A percentile compares a stretch with the other conserved stretches of the same genome.
These are phyloP conservation scores for Glomus cerebriforme DNA, from an alignment of 192 early-diverging fungal species.

Conservation along the genomic window DNA sequence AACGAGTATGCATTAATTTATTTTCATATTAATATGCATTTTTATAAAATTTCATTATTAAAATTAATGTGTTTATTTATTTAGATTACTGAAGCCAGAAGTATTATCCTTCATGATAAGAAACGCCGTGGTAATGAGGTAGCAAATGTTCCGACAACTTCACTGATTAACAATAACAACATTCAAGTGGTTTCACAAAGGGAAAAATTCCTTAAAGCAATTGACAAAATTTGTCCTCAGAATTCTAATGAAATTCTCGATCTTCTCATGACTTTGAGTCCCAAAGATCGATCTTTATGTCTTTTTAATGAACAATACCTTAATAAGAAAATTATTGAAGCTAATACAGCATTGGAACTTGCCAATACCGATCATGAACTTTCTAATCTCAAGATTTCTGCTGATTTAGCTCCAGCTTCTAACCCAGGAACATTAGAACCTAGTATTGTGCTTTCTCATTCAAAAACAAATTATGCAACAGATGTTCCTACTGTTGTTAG, in stretches of 20 bases:
- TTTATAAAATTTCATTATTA: neutral
- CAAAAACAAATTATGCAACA: neutral
- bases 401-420: conserved; percentile 9
- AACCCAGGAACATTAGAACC: conserved; percentile 4
- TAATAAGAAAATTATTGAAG: conserved; percentile 39
- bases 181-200: conserved; percentile 29
- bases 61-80: neutral
- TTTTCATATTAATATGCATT: neutral
- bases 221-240: conserved; percentile 32
- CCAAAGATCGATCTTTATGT: conserved; percentile 49
- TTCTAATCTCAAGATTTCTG: neutral
- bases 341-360: conserved; percentile 39
- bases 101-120: neutral
- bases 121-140: conserved; percentile 21
- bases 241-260: conserved; percentile 44
- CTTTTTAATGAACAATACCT: conserved; percentile 49
- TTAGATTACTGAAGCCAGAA: conserved; percentile 29
- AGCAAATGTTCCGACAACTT: neutral
- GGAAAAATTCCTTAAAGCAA: conserved; percentile 40
- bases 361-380: conserved; percentile 29
- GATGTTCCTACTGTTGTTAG: neutral
- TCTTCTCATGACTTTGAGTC: conserved; percentile 43
- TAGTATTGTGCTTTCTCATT: neutral
- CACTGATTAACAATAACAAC: neutral
- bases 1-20: conserved; percentile 23